Percentiles rank a stretch among this genome's conserved stretches.
These are phyloP conservation scores for Termitomyces sp. DNA, from an alignment of 768 basidiomycete species.

Conservation along the genomic window DNA sequence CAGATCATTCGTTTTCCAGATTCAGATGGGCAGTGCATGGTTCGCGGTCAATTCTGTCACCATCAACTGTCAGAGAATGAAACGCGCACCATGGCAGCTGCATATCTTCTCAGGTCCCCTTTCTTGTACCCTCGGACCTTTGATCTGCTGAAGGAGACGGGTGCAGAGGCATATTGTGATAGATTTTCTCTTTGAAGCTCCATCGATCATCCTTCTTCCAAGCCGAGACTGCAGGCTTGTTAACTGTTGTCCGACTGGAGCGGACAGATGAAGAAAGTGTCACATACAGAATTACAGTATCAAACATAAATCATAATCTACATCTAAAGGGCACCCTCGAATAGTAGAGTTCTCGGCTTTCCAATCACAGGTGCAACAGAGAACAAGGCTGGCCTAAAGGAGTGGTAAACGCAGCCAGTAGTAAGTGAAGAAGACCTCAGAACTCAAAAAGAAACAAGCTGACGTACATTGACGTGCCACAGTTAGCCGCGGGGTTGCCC, in stretches of 20 bases:
- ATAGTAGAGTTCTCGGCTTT: slow-evolving; percentile 46
- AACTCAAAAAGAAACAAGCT: not conserved
- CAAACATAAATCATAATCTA: slow-evolving; percentile 1
- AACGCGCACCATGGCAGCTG: not conserved
- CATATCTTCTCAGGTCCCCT: not conserved
- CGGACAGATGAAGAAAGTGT: not conserved
- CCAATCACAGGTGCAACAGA: slow-evolving; percentile 37
- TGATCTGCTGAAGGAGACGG: not conserved
- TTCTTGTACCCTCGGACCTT: not conserved
- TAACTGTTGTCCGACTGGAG: not conserved
- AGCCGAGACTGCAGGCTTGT: not conserved
- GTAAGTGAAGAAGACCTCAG: slow-evolving; percentile 3
- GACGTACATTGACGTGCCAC: slow-evolving; percentile 88
- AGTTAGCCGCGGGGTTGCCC: slow-evolving; percentile 93
- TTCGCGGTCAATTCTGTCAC: not conserved
- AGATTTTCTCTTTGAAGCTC: not conserved
- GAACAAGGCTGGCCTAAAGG: slow-evolving; percentile 44
- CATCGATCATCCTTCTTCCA: not conserved
- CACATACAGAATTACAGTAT: slow-evolving; percentile 8
- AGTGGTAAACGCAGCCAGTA: not conserved
- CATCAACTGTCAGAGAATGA: not conserved
- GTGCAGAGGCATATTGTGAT: not conserved
- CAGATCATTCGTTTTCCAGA: not conserved
- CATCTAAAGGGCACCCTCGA: slow-evolving; percentile 39
- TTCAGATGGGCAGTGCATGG: not conserved